These are phyloP conservation scores for Pezicula carpinea DNA, from an alignment of 2,329 filamentous ascomycete species.

Conservation along the genomic window DNA sequence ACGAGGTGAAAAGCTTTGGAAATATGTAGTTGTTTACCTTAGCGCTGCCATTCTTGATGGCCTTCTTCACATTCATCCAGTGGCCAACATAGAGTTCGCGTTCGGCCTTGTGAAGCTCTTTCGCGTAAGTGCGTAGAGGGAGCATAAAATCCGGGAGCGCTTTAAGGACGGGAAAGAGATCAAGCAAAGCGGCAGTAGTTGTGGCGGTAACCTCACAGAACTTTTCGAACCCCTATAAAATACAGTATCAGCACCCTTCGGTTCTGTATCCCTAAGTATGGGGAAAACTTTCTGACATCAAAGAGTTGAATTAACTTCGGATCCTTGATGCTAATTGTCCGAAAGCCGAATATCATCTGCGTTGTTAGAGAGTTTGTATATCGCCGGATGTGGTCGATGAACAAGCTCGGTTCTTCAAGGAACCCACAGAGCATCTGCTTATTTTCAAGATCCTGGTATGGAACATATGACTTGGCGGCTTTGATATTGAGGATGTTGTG, in stretches of 20 bases:
- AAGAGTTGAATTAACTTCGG: conserved; percentile 36
- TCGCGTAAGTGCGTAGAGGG: conserved; percentile 35
- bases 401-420: conserved; percentile 33
- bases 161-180: conserved; percentile 36
- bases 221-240: conserved; percentile 30
- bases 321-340: conserved; percentile 29
- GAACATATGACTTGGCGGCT: conserved; percentile 26
- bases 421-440: conserved; percentile 43
- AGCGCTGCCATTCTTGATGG: conserved; percentile 9
- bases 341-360: conserved; percentile 34
- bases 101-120: conserved; percentile 38
- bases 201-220: conserved; percentile 40
- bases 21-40: neutral
- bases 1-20: neutral
- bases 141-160: conserved; percentile 36
- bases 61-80: conserved; percentile 36
- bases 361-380: conserved; percentile 42
- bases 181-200: conserved; percentile 42
- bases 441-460: conserved; percentile 42
- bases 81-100: conserved; percentile 36
- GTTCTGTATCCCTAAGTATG: too few relatives aligned
- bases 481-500: conserved; percentile 32
- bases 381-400: conserved; percentile 42
- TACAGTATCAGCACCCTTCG: too few relatives aligned
- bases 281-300: conserved; percentile 7